phyloP scores from a whole-genome alignment of 169 alveolate genomes.

The Eimeria acervulina region DNA sequence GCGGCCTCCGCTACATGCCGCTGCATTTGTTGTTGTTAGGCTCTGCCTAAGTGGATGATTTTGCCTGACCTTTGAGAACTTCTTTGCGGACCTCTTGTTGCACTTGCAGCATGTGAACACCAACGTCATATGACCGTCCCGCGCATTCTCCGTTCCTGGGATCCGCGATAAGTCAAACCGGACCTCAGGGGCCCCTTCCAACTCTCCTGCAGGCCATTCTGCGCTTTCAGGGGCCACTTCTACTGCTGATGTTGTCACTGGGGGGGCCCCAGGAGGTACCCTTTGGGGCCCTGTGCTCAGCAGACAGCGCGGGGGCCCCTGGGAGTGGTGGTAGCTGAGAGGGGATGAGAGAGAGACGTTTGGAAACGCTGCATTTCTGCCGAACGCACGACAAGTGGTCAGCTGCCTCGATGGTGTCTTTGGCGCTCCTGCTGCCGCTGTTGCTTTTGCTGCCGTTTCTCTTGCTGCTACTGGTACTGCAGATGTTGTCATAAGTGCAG shows the following conservation, averaged over 20 bases:
- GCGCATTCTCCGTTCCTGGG: slow-evolving; percentile 47
- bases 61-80: slow-evolving; percentile 15
- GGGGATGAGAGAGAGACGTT: neutral
- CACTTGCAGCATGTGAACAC: slow-evolving; percentile 56
- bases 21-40: neutral
- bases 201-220: neutral
- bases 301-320: neutral
- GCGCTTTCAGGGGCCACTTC: slow-evolving; percentile 4
- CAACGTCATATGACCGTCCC: slow-evolving; percentile 11
- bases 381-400: neutral
- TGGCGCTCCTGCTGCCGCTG: neutral
- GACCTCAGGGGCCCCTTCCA: slow-evolving; percentile 9
- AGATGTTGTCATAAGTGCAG: neutral
- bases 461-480: neutral
- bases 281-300: neutral
- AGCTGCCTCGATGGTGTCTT: neutral
- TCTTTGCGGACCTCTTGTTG: slow-evolving; percentile 39
- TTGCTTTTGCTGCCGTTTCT: neutral
- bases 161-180: slow-evolving; percentile 1
- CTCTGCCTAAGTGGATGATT: neutral
- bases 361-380: neutral
- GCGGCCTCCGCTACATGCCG: neutral
- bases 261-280: neutral
- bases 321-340: neutral
- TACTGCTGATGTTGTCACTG: neutral